Percentiles rank a stretch among this genome's conserved stretches.
Conservation (phyloP, 148 eudicot species). For the Diospyros kaki region DNA sequence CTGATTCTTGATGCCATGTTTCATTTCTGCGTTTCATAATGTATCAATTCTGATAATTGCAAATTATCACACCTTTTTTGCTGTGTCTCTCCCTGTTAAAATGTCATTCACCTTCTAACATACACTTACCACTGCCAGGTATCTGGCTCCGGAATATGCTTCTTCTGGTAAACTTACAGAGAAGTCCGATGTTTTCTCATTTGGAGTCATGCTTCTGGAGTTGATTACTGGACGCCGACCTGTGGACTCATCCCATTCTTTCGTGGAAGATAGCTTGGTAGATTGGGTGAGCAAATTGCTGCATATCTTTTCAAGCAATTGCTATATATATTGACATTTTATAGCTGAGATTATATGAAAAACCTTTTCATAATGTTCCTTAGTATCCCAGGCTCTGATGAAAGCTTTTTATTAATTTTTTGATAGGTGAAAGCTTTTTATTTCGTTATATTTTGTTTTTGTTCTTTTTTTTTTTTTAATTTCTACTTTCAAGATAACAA, state of each 20-base stretch:
- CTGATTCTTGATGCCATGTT: neutral
- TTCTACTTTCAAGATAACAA: no score
- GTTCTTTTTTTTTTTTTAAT: neutral
- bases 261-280: conserved; percentile 19
- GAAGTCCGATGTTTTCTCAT: no score
- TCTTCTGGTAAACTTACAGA: no score
- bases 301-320: no score
- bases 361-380: no score
- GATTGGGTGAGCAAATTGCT: no score
- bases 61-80: neutral
- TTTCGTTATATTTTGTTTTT: neutral
- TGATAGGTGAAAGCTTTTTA: no score
- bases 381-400: no score
- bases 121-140: conserved; percentile 33
- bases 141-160: no score
- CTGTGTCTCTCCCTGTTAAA: neutral
- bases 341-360: neutral
- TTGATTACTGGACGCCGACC: conserved; percentile 42
- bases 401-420: neutral
- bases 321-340: neutral
- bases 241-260: conserved; percentile 57
- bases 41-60: neutral
- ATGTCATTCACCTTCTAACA: neutral
- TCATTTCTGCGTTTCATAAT: neutral
- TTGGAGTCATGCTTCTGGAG: no score